Percentiles rank a stretch among this genome's conserved stretches.
Evolutionary conservation across 257 asterid species (phyloP).

Genomic region (Nyctanthes arbortristis): DNA sequence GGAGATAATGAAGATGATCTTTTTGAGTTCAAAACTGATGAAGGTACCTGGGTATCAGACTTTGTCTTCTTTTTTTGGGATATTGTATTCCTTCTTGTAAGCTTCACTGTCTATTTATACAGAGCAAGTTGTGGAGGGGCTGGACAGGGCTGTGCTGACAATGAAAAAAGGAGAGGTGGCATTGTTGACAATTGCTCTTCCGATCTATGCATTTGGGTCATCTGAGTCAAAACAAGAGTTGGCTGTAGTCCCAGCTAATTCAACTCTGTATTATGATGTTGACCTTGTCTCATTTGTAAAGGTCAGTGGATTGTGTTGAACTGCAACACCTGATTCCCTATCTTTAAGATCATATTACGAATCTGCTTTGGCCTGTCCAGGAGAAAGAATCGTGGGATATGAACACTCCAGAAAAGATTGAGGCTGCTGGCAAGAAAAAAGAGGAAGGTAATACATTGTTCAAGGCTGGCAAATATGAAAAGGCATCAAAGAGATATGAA

Average conservation of each 20-base stretch:
- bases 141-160: conserved; percentile 54
- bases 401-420: conserved; percentile 62
- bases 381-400: conserved; percentile 81
- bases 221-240: conserved; percentile 50
- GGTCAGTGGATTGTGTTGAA: conserved; percentile 32
- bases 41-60: conserved; percentile 34
- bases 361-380: conserved; percentile 25
- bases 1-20: conserved; percentile 40
- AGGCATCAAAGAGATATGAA: conserved; percentile 70
- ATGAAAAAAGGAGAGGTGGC: conserved; percentile 76
- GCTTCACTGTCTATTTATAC: conserved; percentile 16
- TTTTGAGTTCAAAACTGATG: conserved; percentile 52
- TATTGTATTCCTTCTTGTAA: background rate
- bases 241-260: conserved; percentile 65
- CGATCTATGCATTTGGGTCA: conserved; percentile 69
- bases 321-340: background rate
- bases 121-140: conserved; percentile 72
- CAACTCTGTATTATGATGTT: conserved; percentile 54
- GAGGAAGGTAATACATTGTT: conserved; percentile 68
- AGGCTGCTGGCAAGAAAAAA: conserved; percentile 68
- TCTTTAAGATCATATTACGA: background rate
- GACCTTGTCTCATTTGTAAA: conserved; percentile 68
- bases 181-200: conserved; percentile 43
- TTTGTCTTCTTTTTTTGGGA: background rate
- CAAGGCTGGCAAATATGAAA: conserved; percentile 57